Percentiles rank a stretch among this genome's conserved stretches.
phyloP scores from a whole-genome alignment of 805 yeast genomes.

The Ogataea dorogensis region DNA sequence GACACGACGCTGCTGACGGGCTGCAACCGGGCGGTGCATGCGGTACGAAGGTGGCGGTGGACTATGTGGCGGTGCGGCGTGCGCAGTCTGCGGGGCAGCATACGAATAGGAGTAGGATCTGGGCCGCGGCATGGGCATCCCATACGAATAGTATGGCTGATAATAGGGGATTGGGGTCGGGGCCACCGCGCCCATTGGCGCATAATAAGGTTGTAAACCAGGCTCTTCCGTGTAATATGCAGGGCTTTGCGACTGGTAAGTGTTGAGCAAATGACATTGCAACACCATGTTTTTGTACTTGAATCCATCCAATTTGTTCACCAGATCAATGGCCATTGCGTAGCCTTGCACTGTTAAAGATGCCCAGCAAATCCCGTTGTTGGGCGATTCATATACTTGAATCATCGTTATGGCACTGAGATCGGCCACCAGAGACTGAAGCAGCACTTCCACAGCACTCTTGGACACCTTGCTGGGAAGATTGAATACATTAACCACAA shows the following conservation, averaged over 20 bases:
- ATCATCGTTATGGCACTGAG: slow-evolving; percentile 7
- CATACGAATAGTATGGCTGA: slow-evolving; percentile 14
- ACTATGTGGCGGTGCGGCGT: slow-evolving; percentile 7
- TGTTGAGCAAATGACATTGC: slow-evolving; percentile 16
- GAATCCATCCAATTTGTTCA: slow-evolving; percentile 21
- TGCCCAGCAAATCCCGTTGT: slow-evolving; percentile 23
- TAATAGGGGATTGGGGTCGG: slow-evolving; percentile 9
- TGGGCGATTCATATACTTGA: slow-evolving; percentile 23
- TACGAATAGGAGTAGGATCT: slow-evolving; percentile 11
- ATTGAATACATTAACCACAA: slow-evolving; percentile 17
- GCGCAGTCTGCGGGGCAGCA: slow-evolving; percentile 4
- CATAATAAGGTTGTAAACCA: slow-evolving; percentile 8
- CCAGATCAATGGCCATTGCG: slow-evolving; percentile 9
- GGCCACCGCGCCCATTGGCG: slow-evolving; percentile 5
- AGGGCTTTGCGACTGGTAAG: slow-evolving; percentile 10
- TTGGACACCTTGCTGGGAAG: slow-evolving; percentile 13
- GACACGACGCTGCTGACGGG: slow-evolving; percentile 7
- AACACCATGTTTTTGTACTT: slow-evolving; percentile 16
- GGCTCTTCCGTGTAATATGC: slow-evolving; percentile 4
- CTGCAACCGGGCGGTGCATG: slow-evolving; percentile 3
- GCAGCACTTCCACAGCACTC: slow-evolving; percentile 8
- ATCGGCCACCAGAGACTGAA: slow-evolving; percentile 1
- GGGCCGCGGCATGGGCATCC: slow-evolving; percentile 6
- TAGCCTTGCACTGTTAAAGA: slow-evolving; percentile 15
- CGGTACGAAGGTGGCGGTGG: slow-evolving; percentile 9